phyloP scores from a whole-genome alignment of 306 rosid genomes.

The Benincasa hispida region DNA sequence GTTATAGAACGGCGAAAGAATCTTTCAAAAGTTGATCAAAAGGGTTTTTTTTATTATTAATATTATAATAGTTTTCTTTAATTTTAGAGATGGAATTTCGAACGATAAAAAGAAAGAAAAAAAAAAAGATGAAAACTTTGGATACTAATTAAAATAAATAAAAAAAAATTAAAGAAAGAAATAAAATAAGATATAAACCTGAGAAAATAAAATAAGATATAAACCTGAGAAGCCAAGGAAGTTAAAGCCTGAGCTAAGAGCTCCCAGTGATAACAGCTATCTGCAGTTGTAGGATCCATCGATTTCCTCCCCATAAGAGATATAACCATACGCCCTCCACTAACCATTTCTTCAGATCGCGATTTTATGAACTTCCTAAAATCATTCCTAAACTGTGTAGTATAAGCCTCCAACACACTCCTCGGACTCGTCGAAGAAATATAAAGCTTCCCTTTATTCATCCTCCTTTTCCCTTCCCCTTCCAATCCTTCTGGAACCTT shows the following conservation, averaged over 20 bases:
- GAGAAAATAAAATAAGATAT: too few relatives aligned
- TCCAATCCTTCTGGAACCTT: constrained; percentile 24
- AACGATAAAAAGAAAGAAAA: too few relatives aligned
- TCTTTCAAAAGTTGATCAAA: too few relatives aligned
- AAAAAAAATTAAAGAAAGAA: too few relatives aligned
- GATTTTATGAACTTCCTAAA: constrained; percentile 34
- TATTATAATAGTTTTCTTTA: too few relatives aligned
- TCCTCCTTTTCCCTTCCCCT: neutral
- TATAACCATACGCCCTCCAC: constrained; percentile 53
- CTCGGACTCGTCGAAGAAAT: constrained; percentile 50
- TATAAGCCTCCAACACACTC: constrained; percentile 45
- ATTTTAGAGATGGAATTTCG: too few relatives aligned
- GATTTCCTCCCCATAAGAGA: constrained; percentile 46
- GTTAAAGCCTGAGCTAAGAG: constrained; percentile 44
- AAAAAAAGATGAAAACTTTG: too few relatives aligned
- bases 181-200: too few relatives aligned
- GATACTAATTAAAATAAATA: too few relatives aligned
- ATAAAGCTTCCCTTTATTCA: constrained; percentile 61
- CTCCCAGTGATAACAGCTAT: constrained; percentile 56
- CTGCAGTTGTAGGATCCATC: constrained; percentile 32
- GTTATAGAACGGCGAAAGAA: too few relatives aligned
- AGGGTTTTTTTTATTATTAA: too few relatives aligned
- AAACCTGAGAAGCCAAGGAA: constrained; percentile 26
- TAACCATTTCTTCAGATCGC: constrained; percentile 34
- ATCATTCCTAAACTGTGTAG: constrained; percentile 38